Base-by-base conservation (phyloP, 805 yeast genomes). In the Schwanniomyces occidentalis region DNA sequence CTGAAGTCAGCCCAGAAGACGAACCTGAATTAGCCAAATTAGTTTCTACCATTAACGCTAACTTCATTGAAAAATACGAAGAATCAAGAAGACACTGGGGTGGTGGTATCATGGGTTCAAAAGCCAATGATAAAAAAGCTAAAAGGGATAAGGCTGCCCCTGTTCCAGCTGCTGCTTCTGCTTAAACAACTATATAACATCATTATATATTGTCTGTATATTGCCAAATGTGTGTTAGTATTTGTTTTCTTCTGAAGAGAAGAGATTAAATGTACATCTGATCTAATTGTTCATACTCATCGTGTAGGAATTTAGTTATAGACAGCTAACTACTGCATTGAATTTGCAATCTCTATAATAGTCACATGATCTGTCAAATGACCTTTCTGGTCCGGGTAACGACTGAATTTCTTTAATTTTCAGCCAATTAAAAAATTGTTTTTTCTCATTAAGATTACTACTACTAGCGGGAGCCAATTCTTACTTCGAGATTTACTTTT, bases 11-110 rank as follows among this genome's bases (percentile, higher is more conserved):
- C 63, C 72, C 95, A 47, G 97, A 87, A 71, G 98, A 91, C 72
- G 93, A 88, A 76, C 80, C 96, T 64, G 89, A 86, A 63, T 82
- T 91, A 61, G 90, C 97, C 54, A 85, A 87, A 70, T 80, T 91
- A 63, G 79, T 93, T 54, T 84, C 96, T 41, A 84, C 98, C 62
- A 80, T 91, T 71, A 82, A 88, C 75, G 83, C 95, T 54, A 89
- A 88, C 93, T 91, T 84, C 75, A 69, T 73, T 58, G 95, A 86
- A 67, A 87, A 88, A 75, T 87, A 83, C 85, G 97, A 91, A 65
- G 97, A 93, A 58, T 64, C 78, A 67, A 91, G 95, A 82, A 89
- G 87, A 77, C 95, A 88, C 84, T 91, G 99, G 99, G 98, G 98
- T 80, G 99, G 99, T 80, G 99, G 99, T 80, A 66, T 88, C 72